phyloP scores from a whole-genome alignment of 345 rosid genomes.

The Hirschfeldia incana region DNA sequence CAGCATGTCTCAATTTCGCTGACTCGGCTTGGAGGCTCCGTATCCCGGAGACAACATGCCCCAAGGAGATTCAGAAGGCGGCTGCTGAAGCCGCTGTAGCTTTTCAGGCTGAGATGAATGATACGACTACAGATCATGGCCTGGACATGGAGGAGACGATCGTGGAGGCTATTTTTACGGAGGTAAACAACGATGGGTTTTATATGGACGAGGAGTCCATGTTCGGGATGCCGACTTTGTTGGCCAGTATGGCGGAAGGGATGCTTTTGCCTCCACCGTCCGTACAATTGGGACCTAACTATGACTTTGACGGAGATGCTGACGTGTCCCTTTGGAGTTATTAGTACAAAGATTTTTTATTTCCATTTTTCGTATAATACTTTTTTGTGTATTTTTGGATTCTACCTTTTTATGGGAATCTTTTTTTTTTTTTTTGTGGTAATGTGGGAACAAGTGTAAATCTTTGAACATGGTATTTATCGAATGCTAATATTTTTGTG shows the following conservation, averaged over 20 bases:
- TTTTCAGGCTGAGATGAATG: slow-evolving; percentile 16
- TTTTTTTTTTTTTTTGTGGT: not conserved
- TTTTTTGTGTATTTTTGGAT: not conserved
- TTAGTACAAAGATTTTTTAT: not conserved
- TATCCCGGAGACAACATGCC: slow-evolving; percentile 53
- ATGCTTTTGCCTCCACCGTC: slow-evolving; percentile 72
- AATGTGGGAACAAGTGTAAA: not conserved
- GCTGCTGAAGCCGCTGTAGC: slow-evolving; percentile 31
- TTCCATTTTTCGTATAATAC: not conserved
- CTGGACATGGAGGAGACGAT: not conserved
- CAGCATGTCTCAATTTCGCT: slow-evolving; percentile 81
- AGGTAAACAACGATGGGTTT: slow-evolving; percentile 27
- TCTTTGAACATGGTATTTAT: not conserved
- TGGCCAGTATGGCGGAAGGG: slow-evolving; percentile 70
- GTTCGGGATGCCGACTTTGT: slow-evolving; percentile 62
- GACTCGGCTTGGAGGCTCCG: slow-evolving; percentile 83
- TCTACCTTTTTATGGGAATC: not conserved
- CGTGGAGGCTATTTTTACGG: not conserved
- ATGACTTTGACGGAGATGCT: slow-evolving; percentile 36
- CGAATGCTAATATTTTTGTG: slow-evolving; percentile 6
- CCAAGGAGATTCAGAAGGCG: slow-evolving; percentile 64
- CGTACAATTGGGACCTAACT: slow-evolving; percentile 17
- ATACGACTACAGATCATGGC: slow-evolving; percentile 15
- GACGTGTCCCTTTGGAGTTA: slow-evolving; percentile 66
- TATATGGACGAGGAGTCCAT: slow-evolving; percentile 62